A percentile compares a stretch with the other conserved stretches of the same genome.
Conservation (phyloP, 2,329 filamentous ascomycete species). For the Daldinia sp. region DNA sequence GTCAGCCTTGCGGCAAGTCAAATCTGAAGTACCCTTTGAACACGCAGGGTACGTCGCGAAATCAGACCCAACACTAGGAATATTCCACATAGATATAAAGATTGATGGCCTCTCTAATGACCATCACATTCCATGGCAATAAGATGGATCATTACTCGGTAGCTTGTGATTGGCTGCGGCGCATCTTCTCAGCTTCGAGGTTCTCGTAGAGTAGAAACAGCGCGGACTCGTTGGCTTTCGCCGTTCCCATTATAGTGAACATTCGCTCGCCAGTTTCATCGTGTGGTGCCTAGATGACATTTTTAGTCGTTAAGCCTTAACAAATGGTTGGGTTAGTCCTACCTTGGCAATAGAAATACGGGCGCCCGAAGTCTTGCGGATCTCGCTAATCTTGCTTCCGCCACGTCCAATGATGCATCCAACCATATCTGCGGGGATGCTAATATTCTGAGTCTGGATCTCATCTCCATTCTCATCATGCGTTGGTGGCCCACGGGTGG, state of each 20-base stretch:
- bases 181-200: slow-evolving; percentile 98
- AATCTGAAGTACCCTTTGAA: slow-evolving; percentile 61
- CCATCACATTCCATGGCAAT: slow-evolving; percentile 35
- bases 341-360: slow-evolving; percentile 97
- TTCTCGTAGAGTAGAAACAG: slow-evolving; percentile 98
- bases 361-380: slow-evolving; percentile 93
- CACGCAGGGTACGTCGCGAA: slow-evolving; percentile 57
- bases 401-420: slow-evolving; percentile 97
- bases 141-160: slow-evolving; percentile 54
- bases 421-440: slow-evolving; percentile 99
- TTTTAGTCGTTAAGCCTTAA: slow-evolving; percentile 29
- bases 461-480: slow-evolving; percentile 97
- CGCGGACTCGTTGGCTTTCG: slow-evolving; percentile 92
- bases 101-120: slow-evolving; percentile 43
- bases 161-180: slow-evolving; percentile 79
- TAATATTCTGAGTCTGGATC: slow-evolving; percentile 99
- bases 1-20: slow-evolving; percentile 70
- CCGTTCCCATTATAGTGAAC: slow-evolving; percentile 99
- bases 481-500: slow-evolving; percentile 80
- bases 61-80: slow-evolving; percentile 58
- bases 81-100: slow-evolving; percentile 47
- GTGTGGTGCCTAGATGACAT: slow-evolving; percentile 72
- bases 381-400: slow-evolving; percentile 98
- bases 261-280: slow-evolving; percentile 98
- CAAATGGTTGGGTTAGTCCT: slow-evolving; percentile 36